Base-by-base conservation (phyloP, 179 eudicot species). In the Drosera spatulata region DNA sequence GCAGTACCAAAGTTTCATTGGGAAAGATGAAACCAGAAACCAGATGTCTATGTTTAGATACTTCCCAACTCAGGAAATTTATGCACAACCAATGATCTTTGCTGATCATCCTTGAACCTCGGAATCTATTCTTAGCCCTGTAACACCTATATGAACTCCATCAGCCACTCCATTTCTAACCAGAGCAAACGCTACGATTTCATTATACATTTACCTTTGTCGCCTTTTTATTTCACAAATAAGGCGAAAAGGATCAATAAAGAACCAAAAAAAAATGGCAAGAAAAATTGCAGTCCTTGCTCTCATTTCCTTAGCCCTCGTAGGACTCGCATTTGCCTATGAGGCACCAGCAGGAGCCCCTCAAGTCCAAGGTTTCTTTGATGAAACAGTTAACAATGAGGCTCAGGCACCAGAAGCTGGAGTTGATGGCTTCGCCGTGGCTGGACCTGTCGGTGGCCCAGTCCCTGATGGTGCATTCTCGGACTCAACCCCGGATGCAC, bases 361-460 rank as follows among this genome's bases (percentile, higher is more conserved):
- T 0, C 53, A 40, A 0, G 55, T 61, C 12, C 64, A 66, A 1
- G 53, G 61, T 13, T 66, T 75, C 2, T 41, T 51, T 9, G 71
- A 47, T 6, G 14, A 7, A n/a, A 55, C 62, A 11, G 81, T 79
- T 2, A 65, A 55, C n/a, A 52, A 33, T 15, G 70, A 52, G 0
- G 65, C 60, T 4, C 53, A 5, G 4, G 54, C 38, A 2, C 52
- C 39, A 2, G 47, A 41, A 3, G 38, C 7, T 9, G 49, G 2
- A 46, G 51, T 44, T 2, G 72, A 43, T 7, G 61, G 61, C 2
- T 60, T 58, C 2, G 63, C 67, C 0, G 82, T 69, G 39, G 80
- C 85, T 0, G 80, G 72, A 3, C 80, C 82, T 0, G 76, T 63
- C 3, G 82, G 76, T 1, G 77, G 73, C 0, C 82, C 80, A 0